A percentile compares a stretch with the other conserved stretches of the same genome.
phyloP scores from a whole-genome alignment of 768 basidiomycete genomes.

The Collybiopsis confluens region DNA sequence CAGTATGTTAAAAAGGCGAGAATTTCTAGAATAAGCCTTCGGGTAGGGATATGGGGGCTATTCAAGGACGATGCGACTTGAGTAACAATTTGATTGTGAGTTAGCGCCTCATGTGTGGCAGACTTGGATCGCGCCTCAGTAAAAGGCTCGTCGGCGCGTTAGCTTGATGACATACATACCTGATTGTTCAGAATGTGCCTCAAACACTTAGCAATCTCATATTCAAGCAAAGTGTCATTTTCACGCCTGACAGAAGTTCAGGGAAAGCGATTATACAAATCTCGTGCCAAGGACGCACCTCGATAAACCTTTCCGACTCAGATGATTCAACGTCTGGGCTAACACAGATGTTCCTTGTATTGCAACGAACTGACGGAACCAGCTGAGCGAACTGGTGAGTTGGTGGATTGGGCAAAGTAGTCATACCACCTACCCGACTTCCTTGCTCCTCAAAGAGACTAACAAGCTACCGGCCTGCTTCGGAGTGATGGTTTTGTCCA shows the following conservation, averaged over 20 bases:
- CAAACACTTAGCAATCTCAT: conserved; percentile 86
- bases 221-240: conserved; percentile 69
- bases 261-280: conserved; percentile 7
- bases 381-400: conserved; percentile 40
- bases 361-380: conserved; percentile 73
- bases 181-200: conserved; percentile 72
- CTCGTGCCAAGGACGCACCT: conserved; percentile 38
- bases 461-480: conserved; percentile 75
- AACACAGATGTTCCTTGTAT: conserved; percentile 84
- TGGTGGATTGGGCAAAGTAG: background rate
- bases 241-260: conserved; percentile 41
- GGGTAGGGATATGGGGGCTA: conserved; percentile 72
- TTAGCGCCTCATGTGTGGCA: conserved; percentile 69
- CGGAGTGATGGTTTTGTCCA: conserved; percentile 79
- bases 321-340: conserved; percentile 69
- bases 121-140: too few species aligned
- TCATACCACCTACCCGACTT: conserved; percentile 56
- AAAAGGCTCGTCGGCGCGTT: too few species aligned
- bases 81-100: conserved; percentile 67
- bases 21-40: conserved; percentile 76
- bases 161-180: conserved; percentile 31
- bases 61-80: conserved; percentile 82
- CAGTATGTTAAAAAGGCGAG: conserved; percentile 70
- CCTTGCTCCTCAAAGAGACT: conserved; percentile 76
- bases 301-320: conserved; percentile 64